Evolutionary conservation across 805 yeast species (phyloP), one percentile per base, ranked within the genome.

Genomic region (Yarrowia sp.): DNA sequence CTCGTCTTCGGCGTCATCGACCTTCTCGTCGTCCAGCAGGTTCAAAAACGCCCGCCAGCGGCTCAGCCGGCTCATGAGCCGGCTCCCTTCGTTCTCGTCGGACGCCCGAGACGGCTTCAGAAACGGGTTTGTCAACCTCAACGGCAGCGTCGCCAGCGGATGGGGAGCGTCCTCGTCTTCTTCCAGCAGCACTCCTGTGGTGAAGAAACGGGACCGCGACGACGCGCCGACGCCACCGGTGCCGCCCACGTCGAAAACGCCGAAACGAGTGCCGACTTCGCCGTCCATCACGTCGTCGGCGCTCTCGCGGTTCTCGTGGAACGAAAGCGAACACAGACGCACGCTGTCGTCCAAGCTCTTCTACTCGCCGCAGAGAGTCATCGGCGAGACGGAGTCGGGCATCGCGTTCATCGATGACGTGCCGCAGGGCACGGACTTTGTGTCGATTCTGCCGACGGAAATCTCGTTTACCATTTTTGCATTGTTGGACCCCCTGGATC

Each of bases 351-450:
- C 38, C 18, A 47, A 47, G 13, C 55, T 47, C 21, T 47, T 47
- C 7, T 47, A 47, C 29, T 47, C 55, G 38, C 38, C 55, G 14
- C 55, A 51, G 18, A 13, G 58, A 33, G 33, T 51, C 14, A 32
- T 62, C 14, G 66, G 65, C 7, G 68, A 67, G 6, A 60, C 65
- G 7, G 69, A 66, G 58, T 65, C 69, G 5, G 69, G 65, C 4
- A 61, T 65, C 31, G 67, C 66, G n/a, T 65, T 66, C 32, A 36
- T 64, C 16, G 63, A 41, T 12, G 68, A 62, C 24, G 62, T 31
- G 25, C 46, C 61, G 4, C 38, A 27, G 19, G 39, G 63, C 3
- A 33, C 47, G 14, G 67, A 66, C 62, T 66, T 66, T 42, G 55
- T 62, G 18, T 8, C 22, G 16, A 27, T n/a, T 14, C 42, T 66